Evolutionary conservation across 768 basidiomycete genomes (phyloP).

Genomic region (Phlegmacium glaucopus): DNA sequence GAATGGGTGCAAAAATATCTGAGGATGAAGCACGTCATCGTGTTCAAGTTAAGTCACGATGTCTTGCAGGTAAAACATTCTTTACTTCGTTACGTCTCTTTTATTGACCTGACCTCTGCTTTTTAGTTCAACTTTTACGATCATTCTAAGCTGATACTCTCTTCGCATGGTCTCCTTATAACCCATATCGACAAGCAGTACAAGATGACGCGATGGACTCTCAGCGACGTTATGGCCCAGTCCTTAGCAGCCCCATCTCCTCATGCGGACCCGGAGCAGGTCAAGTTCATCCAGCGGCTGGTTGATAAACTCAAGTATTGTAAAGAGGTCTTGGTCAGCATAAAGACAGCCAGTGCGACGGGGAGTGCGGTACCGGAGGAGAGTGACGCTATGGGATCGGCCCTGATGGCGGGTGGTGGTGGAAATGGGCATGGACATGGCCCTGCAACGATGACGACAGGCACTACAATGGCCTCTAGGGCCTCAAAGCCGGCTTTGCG

Average conservation of each 20-base stretch:
- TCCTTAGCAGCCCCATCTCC: slow-evolving; percentile 29
- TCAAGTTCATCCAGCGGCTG: slow-evolving; percentile 60
- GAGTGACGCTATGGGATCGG: slow-evolving; percentile 11
- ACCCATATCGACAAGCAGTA: slow-evolving; percentile 93
- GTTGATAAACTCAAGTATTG: slow-evolving; percentile 84
- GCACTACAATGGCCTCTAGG: too few relatives aligned
- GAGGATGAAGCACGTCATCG: slow-evolving; percentile 94
- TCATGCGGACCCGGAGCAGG: slow-evolving; percentile 44
- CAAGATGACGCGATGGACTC: slow-evolving; percentile 66
- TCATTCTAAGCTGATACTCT: slow-evolving; percentile 92
- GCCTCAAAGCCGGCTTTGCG: too few relatives aligned
- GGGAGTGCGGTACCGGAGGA: slow-evolving; percentile 26
- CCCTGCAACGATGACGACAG: too few relatives aligned
- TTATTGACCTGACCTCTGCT: slow-evolving; percentile 6
- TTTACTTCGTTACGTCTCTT: not conserved
- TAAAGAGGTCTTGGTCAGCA: slow-evolving; percentile 77
- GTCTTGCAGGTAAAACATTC: slow-evolving; percentile 73
- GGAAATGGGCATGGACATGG: not conserved
- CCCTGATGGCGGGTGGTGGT: not conserved
- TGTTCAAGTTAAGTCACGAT: slow-evolving; percentile 95
- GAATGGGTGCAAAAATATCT: slow-evolving; percentile 95
- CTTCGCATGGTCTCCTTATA: slow-evolving; percentile 71
- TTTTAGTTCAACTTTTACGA: slow-evolving; percentile 97
- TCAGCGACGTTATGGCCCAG: slow-evolving; percentile 66
- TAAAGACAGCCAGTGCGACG: slow-evolving; percentile 54